Conservation (phyloP, 495 filamentous ascomycete genomes). For the Neurospora cerealis region DNA sequence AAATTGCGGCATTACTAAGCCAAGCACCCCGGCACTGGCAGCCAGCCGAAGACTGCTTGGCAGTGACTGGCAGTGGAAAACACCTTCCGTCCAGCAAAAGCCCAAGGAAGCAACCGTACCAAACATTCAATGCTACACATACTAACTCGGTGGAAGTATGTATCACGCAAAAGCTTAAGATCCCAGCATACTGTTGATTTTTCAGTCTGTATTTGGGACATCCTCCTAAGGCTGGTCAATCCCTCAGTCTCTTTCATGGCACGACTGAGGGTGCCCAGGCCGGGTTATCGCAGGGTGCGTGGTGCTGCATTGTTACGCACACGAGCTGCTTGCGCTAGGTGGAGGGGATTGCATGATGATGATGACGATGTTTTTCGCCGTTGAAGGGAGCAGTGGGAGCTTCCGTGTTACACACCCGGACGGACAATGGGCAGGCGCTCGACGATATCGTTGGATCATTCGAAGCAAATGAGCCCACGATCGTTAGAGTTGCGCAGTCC, state of each 20-base stretch:
- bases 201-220: neutral
- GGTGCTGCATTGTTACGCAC: neutral
- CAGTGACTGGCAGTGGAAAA: neutral
- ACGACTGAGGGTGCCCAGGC: neutral
- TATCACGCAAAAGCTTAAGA: neutral
- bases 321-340: neutral
- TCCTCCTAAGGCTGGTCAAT: neutral
- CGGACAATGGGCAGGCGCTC: neutral
- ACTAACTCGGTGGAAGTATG: neutral
- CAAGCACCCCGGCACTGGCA: neutral
- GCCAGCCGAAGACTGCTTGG: neutral
- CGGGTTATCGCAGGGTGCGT: neutral
- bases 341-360: neutral
- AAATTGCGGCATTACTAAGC: neutral
- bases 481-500: conserved; percentile 21
- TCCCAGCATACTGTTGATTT: neutral
- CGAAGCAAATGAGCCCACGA: conserved; percentile 13
- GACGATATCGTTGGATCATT: neutral
- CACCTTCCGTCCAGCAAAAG: neutral
- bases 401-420: neutral
- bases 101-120: neutral
- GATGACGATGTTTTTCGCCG: neutral
- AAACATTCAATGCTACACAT: neutral
- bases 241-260: neutral
- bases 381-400: neutral